A percentile compares a stretch with the other conserved stretches of the same genome.
Evolutionary conservation across 805 yeast species (phyloP).

Genomic region (Hanseniaspora hatyaiensis): DNA sequence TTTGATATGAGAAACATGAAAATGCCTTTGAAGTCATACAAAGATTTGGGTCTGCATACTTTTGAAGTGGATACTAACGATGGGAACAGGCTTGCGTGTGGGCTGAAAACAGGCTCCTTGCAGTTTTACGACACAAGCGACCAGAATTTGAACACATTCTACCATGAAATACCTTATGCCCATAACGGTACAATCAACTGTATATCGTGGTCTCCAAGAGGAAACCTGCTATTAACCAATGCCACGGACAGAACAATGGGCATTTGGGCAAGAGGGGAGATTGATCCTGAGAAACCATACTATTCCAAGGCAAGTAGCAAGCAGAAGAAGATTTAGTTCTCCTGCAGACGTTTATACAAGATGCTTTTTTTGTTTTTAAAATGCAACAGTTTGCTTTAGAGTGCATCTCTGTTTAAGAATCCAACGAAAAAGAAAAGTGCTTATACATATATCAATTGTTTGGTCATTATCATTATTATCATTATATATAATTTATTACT

Average conservation of each 20-base stretch:
- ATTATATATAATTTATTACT: too few species aligned
- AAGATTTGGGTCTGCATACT: conserved; percentile 70
- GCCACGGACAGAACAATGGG: conserved; percentile 87
- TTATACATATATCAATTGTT: background rate
- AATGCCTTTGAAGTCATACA: conserved; percentile 31
- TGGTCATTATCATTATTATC: background rate
- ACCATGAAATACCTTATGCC: conserved; percentile 70
- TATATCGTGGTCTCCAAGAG: conserved; percentile 84
- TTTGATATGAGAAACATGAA: conserved; percentile 72
- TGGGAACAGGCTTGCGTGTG: conserved; percentile 65
- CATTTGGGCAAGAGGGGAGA: conserved; percentile 89
- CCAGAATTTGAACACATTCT: conserved; percentile 14
- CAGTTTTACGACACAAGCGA: conserved; percentile 42
- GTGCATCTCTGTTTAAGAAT: too few species aligned
- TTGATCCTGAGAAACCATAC: conserved; percentile 49
- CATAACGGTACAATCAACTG: conserved; percentile 90
- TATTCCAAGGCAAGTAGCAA: conserved; percentile 36
- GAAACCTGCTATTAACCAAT: conserved; percentile 82
- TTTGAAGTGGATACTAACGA: conserved; percentile 91
- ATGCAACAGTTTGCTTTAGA: too few species aligned
- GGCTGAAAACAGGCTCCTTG: conserved; percentile 81
- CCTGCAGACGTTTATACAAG: too few species aligned
- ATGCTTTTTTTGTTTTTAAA: too few species aligned
- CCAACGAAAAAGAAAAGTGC: background rate
- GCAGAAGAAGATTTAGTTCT: background rate